A percentile compares a stretch with the other conserved stretches of the same genome.
Conservation (phyloP, 768 basidiomycete species). For the Russula sp. region DNA sequence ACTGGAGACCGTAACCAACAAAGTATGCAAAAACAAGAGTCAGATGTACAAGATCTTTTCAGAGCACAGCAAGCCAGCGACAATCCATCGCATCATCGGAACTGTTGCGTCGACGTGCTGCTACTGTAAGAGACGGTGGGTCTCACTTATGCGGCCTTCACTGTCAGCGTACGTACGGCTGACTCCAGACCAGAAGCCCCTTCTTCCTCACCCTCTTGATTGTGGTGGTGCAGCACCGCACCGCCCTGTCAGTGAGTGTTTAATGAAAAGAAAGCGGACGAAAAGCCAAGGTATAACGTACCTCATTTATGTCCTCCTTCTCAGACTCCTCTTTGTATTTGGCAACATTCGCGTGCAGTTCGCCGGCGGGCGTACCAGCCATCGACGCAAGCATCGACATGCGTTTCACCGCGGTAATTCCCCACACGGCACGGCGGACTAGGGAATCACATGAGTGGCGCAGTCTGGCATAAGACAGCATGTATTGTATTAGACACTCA, state of each 20-base stretch:
- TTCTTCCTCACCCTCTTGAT: neutral
- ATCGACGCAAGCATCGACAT: slow-evolving; percentile 53
- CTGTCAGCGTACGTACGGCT: neutral
- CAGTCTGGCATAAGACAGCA: neutral
- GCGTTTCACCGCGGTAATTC: slow-evolving; percentile 79
- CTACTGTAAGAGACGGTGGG: neutral
- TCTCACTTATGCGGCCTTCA: neutral
- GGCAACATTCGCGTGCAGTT: slow-evolving; percentile 51
- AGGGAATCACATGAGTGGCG: slow-evolving; percentile 15
- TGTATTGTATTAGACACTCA: neutral
- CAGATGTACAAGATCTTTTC: neutral
- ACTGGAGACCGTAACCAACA: neutral
- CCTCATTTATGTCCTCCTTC: slow-evolving; percentile 32
- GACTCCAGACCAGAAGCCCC: neutral
- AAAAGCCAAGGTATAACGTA: slow-evolving; percentile 6
- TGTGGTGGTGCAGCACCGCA: slow-evolving; percentile 17
- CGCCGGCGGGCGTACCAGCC: slow-evolving; percentile 32
- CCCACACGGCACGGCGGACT: slow-evolving; percentile 86
- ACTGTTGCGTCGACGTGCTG: neutral
- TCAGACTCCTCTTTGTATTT: slow-evolving; percentile 80
- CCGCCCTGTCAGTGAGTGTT: slow-evolving; percentile 7
- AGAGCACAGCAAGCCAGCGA: neutral
- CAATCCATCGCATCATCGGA: neutral
- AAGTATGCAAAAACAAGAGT: neutral
- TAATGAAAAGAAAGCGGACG: neutral